Evolutionary conservation across 106 monocot genomes (phyloP), one percentile per base, ranked within the genome.

Genomic region (Apostasia shenzhenica): DNA sequence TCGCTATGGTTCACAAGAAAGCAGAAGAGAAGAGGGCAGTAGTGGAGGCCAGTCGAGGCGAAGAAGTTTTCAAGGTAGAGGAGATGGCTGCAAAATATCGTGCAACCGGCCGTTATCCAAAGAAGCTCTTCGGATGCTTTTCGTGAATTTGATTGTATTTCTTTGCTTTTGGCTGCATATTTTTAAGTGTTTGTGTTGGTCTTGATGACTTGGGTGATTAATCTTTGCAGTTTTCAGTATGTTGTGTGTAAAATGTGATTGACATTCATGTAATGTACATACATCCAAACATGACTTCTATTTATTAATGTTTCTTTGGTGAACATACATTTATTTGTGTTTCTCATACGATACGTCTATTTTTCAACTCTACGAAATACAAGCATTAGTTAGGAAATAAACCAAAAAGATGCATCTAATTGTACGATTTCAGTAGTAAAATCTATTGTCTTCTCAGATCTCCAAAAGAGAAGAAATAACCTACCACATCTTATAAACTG

Each of bases 11-110:
- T 59, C 75, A 75, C 49, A 75, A 75, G 43, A 41, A 55, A 59
- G 75, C 75, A 51, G 75, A 75, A 59, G 67, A 75, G 75, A 75
- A 59, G 46, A 54, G 75, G 12, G 75, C 75, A 0, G 4, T 59
- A 5, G 67, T 67, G 3, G 75, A 75, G 58, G 75, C 75, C 11
- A 75, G 59, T 57, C 56, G 58, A 2, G 57, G 67, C 12, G 59
- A 75, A 59, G 59, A 75, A 3, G 0, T 75, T 5, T 58, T 75
- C 14, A 75, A 67, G 41, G 75, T 14, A 1, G 75, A 75, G 48
- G 67, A 75, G 14, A 26, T 48, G 48, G 75, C 75, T 37, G 75
- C 75, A 41, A 75, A 67, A 42, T 75, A 75, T 57, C 56, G 67
- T 37, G 55, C 56, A 0, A 67, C 42, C 2, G 75, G 75, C 0